These are phyloP conservation scores for Sporisorium reilianum DNA, from an alignment of 1,284 basidiomycete species.

Conservation along the genomic window DNA sequence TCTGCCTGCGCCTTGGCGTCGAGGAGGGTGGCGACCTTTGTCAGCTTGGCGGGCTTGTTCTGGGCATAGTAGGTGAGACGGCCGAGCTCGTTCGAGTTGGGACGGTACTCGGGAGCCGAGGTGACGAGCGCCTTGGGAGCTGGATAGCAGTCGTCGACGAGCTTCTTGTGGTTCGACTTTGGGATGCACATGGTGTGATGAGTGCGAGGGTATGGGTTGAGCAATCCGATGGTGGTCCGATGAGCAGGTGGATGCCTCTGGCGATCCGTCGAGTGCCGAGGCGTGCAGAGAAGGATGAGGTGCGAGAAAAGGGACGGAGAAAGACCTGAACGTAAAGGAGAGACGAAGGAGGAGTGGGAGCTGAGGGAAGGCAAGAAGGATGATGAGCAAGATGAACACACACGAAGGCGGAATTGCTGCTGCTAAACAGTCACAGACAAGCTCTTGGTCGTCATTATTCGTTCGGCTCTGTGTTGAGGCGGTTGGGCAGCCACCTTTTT, in stretches of 20 bases:
- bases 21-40: constrained; percentile 85
- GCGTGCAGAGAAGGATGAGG: neutral
- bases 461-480: too few relatives aligned
- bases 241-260: neutral
- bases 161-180: constrained; percentile 85
- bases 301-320: neutral
- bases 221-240: neutral
- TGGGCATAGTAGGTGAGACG: constrained; percentile 91
- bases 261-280: neutral
- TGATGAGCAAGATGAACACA: constrained; percentile 1
- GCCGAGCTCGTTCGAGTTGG: constrained; percentile 81
- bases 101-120: constrained; percentile 79
- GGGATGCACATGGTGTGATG: constrained; percentile 69
- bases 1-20: constrained; percentile 82
- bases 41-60: constrained; percentile 88
- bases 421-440: too few relatives aligned
- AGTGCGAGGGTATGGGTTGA: neutral
- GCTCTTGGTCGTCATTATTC: too few relatives aligned
- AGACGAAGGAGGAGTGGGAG: neutral
- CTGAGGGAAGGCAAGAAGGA: neutral
- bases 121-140: constrained; percentile 81
- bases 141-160: constrained; percentile 92
- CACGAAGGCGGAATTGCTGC: neutral
- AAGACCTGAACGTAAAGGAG: neutral
- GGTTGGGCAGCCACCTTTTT: neutral